Evolutionary conservation across 306 rosid genomes (phyloP), one percentile per base, ranked within the genome.

Genomic region (Fragaria iinumae): DNA sequence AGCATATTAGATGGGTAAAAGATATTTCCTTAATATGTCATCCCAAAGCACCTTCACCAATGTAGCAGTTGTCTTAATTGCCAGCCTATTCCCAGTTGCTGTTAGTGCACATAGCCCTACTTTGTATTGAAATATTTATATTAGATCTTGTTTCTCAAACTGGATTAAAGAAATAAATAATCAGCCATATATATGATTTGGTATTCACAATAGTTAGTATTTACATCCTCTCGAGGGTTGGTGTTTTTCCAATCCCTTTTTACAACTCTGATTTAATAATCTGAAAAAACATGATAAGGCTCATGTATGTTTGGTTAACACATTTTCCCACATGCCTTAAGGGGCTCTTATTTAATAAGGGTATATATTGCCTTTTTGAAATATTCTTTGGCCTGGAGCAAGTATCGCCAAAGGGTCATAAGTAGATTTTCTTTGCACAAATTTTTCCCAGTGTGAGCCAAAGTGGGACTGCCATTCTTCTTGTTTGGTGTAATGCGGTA

Each of bases 321-420:
- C 67, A 76, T 50, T 62, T 82, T 80, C 72, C 41, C 75, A 62
- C 78, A 60, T 53, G 76, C 59, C 77, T 23, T 65, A 13, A 71
- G 79, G 69, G 81, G 43, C 82, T 68, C 55, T 69, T 80, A 80
- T 49, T 75, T 80, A 62, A 6, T 34, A 84, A 81, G 71, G 83
- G 34, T 32, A 32, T 32, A 67, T 76, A 69, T 83, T 80, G 90
- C 87, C 79, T 32, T 86, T 92, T 74, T 83, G 91, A 80, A 95
- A 92, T 87, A 92, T 92, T 86, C 93, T 74, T 76, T 92, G 97
- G 77, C 97, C 97, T 65, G 97, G 96, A 73, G 95, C 90, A 76
- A 95, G 91, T 74, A 94, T 80, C 71, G 84, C 97, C 81, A 95
- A 85, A 65, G 99, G 99, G 88, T 95, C 99, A 85, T 89, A 92